Conservation (phyloP, 805 yeast species). For the Tanozyma kutaoensis region DNA sequence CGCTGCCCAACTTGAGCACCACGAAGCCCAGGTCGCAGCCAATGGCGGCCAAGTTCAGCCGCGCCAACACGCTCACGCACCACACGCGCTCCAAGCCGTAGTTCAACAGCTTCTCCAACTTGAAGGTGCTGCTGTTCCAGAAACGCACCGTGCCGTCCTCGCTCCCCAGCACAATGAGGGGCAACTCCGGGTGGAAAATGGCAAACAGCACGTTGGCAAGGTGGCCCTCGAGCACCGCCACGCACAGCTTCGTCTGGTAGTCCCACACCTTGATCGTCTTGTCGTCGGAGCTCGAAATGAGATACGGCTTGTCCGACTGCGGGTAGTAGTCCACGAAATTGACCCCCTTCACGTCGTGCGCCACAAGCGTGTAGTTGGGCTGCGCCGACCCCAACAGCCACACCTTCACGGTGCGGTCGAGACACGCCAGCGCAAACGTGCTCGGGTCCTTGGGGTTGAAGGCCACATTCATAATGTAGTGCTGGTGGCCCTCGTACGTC, state of each 20-base stretch:
- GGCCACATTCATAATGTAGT: constrained; percentile 87
- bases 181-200: constrained; percentile 94
- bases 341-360: constrained; percentile 89
- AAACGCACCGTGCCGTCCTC: constrained; percentile 91
- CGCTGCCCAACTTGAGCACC: constrained; percentile 83
- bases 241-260: constrained; percentile 92
- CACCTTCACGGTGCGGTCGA: constrained; percentile 91
- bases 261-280: constrained; percentile 86
- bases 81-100: constrained; percentile 92
- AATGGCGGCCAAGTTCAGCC: constrained; percentile 67
- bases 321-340: constrained; percentile 96
- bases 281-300: constrained; percentile 87
- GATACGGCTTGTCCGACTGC: constrained; percentile 91
- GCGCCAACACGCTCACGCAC: constrained; percentile 72
- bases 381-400: constrained; percentile 85
- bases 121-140: constrained; percentile 93
- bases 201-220: constrained; percentile 93
- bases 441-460: constrained; percentile 96
- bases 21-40: constrained; percentile 94
- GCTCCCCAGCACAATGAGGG: constrained; percentile 87
- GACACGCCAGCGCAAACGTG: constrained; percentile 94
- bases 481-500: constrained; percentile 89
- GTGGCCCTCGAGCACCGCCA: constrained; percentile 91
- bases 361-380: constrained; percentile 84
- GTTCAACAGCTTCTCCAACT: constrained; percentile 82